phyloP scores from a whole-genome alignment of 495 filamentous ascomycete species.

The Hyaloscypha hepaticicola region DNA sequence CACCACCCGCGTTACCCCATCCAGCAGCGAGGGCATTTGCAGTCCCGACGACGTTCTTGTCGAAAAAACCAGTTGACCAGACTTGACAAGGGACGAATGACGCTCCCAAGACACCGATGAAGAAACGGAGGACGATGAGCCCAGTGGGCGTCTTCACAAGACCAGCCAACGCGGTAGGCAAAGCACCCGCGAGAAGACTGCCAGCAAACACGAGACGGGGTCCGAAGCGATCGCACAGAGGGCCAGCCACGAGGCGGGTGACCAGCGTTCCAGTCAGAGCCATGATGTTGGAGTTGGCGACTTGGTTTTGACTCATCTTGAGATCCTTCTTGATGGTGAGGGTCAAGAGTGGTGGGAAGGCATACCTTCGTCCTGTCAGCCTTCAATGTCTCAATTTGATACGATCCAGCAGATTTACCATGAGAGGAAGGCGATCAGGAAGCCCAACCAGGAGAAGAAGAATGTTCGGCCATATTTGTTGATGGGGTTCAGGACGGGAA shows the following conservation, averaged over 20 bases:
- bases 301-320: conserved; percentile 62
- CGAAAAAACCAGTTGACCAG: conserved; percentile 93
- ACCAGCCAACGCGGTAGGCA: conserved; percentile 84
- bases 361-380: conserved; percentile 30
- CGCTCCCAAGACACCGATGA: conserved; percentile 88
- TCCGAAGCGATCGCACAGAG: conserved; percentile 81
- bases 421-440: conserved; percentile 91
- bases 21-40: conserved; percentile 86
- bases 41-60: conserved; percentile 91
- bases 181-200: conserved; percentile 68
- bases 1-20: conserved; percentile 87
- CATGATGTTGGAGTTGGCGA: conserved; percentile 90
- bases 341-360: conserved; percentile 71
- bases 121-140: conserved; percentile 79
- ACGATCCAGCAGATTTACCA: conserved; percentile 54
- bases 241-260: conserved; percentile 80
- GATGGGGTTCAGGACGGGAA: conserved; percentile 77
- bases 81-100: conserved; percentile 94
- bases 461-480: conserved; percentile 84
- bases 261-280: conserved; percentile 84
- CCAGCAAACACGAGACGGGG: conserved; percentile 78
- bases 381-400: conserved; percentile 1
- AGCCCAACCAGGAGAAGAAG: conserved; percentile 91
- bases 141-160: conserved; percentile 66
- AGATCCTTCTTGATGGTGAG: conserved; percentile 77